Percentiles rank a stretch among this genome's conserved stretches.
phyloP scores from a whole-genome alignment of 345 rosid genomes.

The Acer saccharum region DNA sequence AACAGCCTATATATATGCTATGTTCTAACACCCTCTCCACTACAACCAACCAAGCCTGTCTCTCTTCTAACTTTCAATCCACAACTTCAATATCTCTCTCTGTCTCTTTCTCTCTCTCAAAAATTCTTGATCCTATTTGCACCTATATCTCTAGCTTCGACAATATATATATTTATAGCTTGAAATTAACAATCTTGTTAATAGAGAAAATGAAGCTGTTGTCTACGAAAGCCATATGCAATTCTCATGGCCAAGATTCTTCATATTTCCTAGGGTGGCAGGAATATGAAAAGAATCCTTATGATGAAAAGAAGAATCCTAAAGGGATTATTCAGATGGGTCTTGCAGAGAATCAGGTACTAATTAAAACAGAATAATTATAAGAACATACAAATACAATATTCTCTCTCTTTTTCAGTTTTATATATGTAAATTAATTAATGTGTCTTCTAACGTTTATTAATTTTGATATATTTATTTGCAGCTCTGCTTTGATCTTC shows the following conservation, averaged over 20 bases:
- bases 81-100: not conserved
- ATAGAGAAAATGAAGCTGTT: conserved; percentile 44
- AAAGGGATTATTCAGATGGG: conserved; percentile 83
- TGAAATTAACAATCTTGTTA: not conserved
- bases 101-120: not conserved
- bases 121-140: not conserved
- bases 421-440: not conserved
- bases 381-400: no score
- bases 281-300: conserved; percentile 80
- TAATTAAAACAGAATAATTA: not conserved
- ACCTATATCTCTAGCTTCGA: not conserved
- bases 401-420: not conserved
- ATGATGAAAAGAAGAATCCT: conserved; percentile 63
- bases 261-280: conserved; percentile 84
- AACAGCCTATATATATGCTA: conserved; percentile 23
- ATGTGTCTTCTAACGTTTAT: not conserved
- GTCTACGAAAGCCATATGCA: conserved; percentile 68
- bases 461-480: not conserved
- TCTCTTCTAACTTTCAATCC: conserved; percentile 6
- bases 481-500: conserved; percentile 70
- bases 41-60: conserved; percentile 7
- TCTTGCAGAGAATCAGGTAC: conserved; percentile 79
- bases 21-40: conserved; percentile 24
- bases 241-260: conserved; percentile 78
- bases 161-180: not conserved